phyloP scores from a whole-genome alignment of 2,329 filamentous ascomycete genomes.

The Fusarium solani-melongenae region DNA sequence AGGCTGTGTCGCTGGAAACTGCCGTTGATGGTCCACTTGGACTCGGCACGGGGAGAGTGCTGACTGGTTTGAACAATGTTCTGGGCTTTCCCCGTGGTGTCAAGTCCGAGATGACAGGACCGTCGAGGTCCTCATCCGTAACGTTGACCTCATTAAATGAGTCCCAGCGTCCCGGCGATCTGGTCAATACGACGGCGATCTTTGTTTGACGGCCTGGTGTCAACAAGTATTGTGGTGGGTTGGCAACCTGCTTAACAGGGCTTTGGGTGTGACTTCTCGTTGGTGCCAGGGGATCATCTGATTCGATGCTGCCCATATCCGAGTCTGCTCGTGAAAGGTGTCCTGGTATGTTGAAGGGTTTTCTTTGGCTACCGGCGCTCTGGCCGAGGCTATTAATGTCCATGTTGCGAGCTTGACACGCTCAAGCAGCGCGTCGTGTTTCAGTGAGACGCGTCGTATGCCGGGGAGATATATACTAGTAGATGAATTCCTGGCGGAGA shows the following conservation, averaged over 20 bases:
- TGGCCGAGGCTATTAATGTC: slow-evolving; percentile 7
- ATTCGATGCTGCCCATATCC: slow-evolving; percentile 22
- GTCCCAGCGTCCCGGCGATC: slow-evolving; percentile 14
- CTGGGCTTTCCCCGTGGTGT: slow-evolving; percentile 23
- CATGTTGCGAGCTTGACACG: slow-evolving; percentile 11
- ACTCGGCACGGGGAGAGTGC: neutral
- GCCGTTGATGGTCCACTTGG: neutral
- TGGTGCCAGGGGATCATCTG: slow-evolving; percentile 34
- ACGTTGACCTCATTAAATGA: slow-evolving; percentile 6
- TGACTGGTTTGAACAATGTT: slow-evolving; percentile 7
- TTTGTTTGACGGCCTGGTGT: slow-evolving; percentile 3
- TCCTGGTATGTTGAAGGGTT: neutral
- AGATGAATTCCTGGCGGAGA: neutral
- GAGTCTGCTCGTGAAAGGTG: slow-evolving; percentile 6
- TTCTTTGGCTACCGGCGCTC: neutral
- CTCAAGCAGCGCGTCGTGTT: slow-evolving; percentile 7
- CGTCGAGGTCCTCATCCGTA: slow-evolving; percentile 14
- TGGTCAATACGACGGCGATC: slow-evolving; percentile 36
- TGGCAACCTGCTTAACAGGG: slow-evolving; percentile 5
- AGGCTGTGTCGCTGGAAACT: slow-evolving; percentile 14
- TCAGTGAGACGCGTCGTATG: neutral
- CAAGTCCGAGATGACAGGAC: slow-evolving; percentile 35
- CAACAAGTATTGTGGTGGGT: neutral
- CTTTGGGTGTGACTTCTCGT: slow-evolving; percentile 20
- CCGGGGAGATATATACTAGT: neutral